A percentile compares a stretch with the other conserved stretches of the same genome.
Evolutionary conservation across 306 rosid genomes (phyloP).

Genomic region (Begonia loranthoides): DNA sequence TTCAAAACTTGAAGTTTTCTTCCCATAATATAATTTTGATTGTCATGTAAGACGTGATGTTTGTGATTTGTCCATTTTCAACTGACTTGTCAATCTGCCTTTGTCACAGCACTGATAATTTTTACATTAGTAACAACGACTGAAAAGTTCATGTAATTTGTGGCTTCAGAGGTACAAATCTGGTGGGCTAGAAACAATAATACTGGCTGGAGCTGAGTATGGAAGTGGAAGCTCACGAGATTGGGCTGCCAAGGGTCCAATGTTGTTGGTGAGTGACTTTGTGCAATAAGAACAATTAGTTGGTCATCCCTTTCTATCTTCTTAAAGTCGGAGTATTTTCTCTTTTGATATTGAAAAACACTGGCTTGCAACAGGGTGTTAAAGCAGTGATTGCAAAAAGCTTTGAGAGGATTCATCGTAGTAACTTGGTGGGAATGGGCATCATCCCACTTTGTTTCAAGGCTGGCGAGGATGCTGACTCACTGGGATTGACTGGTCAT

Average conservation of each 20-base stretch:
- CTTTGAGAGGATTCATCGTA: constrained; percentile 88
- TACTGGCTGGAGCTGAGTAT: constrained; percentile 78
- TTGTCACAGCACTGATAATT: no score
- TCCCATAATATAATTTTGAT: no score
- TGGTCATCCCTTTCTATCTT: background rate
- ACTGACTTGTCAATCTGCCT: no score
- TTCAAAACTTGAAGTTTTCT: no score
- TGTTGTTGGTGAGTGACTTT: constrained; percentile 40
- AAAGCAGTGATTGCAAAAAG: constrained; percentile 88
- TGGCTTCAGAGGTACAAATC: constrained; percentile 49
- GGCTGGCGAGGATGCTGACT: constrained; percentile 73
- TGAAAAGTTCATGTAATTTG: no score
- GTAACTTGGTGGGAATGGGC: constrained; percentile 93
- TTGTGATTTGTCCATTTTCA: no score
- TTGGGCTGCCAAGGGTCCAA: constrained; percentile 93
- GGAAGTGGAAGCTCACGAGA: constrained; percentile 94
- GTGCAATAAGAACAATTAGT: background rate
- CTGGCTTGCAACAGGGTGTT: constrained; percentile 37
- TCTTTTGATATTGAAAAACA: background rate
- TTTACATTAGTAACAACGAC: no score
- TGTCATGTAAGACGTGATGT: no score
- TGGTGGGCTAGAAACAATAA: constrained; percentile 54
- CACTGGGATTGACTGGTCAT: constrained; percentile 64
- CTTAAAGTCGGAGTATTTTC: background rate
- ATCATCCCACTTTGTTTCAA: constrained; percentile 71